Base-by-base conservation (phyloP, 2,329 filamentous ascomycete genomes). In the Calonectria ilicicola region DNA sequence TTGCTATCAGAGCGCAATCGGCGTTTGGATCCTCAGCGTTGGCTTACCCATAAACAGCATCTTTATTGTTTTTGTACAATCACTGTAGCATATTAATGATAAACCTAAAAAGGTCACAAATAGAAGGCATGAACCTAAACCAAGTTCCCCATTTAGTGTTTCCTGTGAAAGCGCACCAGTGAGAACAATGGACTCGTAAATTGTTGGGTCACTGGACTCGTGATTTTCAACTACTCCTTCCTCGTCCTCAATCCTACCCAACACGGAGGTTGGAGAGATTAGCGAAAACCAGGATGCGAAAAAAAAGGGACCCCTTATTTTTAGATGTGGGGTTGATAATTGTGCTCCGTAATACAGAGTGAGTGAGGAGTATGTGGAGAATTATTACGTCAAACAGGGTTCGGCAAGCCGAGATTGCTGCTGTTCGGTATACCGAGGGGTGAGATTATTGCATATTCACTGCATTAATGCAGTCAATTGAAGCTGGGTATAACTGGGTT, bases 1-100 rank as follows among this genome's bases (percentile, higher is more conserved):
- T 58, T 40, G 21, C 21, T 26, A 60, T 40, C 26, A 23, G 14
- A 40, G 14, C 12, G 32, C 32, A 60, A 40, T 60, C 40, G 53
- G 53, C 32, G 53, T 60, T 40, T 60, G 53, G 53, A 40, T 19
- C n/a, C n/a, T 40, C 21, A 60, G 53, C 53, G 53, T 60, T 60
- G 32, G 53, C 53, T 60, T 60, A 60, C 53, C 10, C 15, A 42
- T 19, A 35, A 7, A 60, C 32, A 60, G 53, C 53, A 60, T 58
- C 8, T 38, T 40, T 26, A 19, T 27, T 60, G 15, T 40, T 60
- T 38, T 23, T 58, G 53, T 38, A 23, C 29, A 58, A 21, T 19
- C 23, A 15, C 53, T 58, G 53, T 58, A 58, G 53, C 17, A 44
- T 23, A 58, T 58, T 38, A 23, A 15, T 23, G 32, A 32, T 21